A percentile compares a stretch with the other conserved stretches of the same genome.
Conservation (phyloP, 768 basidiomycete species). For the Suillus cothurnatus region DNA sequence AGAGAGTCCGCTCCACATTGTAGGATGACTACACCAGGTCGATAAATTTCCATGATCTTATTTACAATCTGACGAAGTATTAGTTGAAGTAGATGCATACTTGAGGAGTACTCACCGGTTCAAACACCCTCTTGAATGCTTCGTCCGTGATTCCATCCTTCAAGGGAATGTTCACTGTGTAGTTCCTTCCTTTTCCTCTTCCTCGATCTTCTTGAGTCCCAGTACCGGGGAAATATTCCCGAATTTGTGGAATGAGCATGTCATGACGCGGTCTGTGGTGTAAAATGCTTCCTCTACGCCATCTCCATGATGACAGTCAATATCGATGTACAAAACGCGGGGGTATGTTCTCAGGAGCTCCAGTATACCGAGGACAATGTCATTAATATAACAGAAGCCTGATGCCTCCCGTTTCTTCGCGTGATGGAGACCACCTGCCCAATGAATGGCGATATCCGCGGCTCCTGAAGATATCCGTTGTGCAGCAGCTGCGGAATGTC, state of each 20-base stretch:
- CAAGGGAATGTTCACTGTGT: constrained; percentile 90
- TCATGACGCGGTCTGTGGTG: constrained; percentile 96
- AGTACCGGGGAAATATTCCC: constrained; percentile 78
- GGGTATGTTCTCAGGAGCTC: constrained; percentile 86
- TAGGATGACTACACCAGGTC: constrained; percentile 84
- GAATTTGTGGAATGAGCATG: constrained; percentile 95
- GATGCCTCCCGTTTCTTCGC: constrained; percentile 99
- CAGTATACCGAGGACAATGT: constrained; percentile 92
- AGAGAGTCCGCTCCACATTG: constrained; percentile 98
- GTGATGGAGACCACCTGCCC: constrained; percentile 98
- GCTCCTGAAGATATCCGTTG: constrained; percentile 77
- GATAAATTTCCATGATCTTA: constrained; percentile 84
- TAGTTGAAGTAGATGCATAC: background rate
- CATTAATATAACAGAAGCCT: constrained; percentile 99
- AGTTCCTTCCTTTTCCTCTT: constrained; percentile 80
- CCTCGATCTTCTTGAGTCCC: constrained; percentile 86
- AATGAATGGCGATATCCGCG: constrained; percentile 87
- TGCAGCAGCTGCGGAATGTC: constrained; percentile 64
- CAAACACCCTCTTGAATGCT: constrained; percentile 84
- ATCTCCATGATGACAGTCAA: constrained; percentile 98
- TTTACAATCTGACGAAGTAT: constrained; percentile 63
- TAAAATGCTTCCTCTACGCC: constrained; percentile 99
- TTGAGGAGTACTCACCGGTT: constrained; percentile 65
- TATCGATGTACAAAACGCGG: constrained; percentile 95
- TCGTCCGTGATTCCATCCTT: constrained; percentile 95